Conservation (phyloP, 2,329 filamentous ascomycete species). For the Ilyonectria destructans region DNA sequence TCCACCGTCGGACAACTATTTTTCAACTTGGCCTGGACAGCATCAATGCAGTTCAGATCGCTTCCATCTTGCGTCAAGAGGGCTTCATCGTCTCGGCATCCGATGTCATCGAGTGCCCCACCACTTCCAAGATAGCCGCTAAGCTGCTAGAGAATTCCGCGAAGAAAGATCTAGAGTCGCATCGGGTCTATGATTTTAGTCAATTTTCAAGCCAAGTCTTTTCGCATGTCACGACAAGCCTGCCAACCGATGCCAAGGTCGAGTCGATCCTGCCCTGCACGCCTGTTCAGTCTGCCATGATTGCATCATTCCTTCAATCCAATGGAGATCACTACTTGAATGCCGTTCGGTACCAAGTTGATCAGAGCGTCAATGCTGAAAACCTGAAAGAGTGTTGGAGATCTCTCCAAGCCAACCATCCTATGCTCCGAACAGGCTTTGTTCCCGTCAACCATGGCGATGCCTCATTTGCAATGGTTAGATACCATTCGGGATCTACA, state of each 20-base stretch:
- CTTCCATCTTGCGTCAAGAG: slow-evolving; percentile 74
- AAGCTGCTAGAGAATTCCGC: slow-evolving; percentile 42
- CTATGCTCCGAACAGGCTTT: slow-evolving; percentile 86
- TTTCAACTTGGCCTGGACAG: slow-evolving; percentile 94
- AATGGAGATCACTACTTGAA: slow-evolving; percentile 83
- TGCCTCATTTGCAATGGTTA: slow-evolving; percentile 82
- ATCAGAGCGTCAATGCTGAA: slow-evolving; percentile 55
- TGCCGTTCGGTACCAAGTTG: slow-evolving; percentile 71
- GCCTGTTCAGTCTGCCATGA: slow-evolving; percentile 83
- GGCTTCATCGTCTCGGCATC: slow-evolving; percentile 75
- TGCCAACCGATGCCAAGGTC: slow-evolving; percentile 54
- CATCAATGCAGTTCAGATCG: slow-evolving; percentile 88
- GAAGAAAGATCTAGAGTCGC: neutral
- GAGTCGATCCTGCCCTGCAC: slow-evolving; percentile 84
- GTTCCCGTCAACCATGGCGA: slow-evolving; percentile 72
- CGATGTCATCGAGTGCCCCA: slow-evolving; percentile 80
- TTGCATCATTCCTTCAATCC: slow-evolving; percentile 81
- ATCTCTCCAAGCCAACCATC: slow-evolving; percentile 67
- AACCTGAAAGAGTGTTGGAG: slow-evolving; percentile 74
- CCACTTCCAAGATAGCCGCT: slow-evolving; percentile 58
- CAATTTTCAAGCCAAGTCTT: slow-evolving; percentile 56
- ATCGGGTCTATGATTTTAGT: slow-evolving; percentile 57
- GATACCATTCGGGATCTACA: slow-evolving; percentile 59
- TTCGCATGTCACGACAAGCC: slow-evolving; percentile 46
- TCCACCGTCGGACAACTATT: slow-evolving; percentile 79